Percentiles rank a stretch among this genome's conserved stretches.
Conservation (phyloP, 495 filamentous ascomycete genomes). For the Neurospora sp. region DNA sequence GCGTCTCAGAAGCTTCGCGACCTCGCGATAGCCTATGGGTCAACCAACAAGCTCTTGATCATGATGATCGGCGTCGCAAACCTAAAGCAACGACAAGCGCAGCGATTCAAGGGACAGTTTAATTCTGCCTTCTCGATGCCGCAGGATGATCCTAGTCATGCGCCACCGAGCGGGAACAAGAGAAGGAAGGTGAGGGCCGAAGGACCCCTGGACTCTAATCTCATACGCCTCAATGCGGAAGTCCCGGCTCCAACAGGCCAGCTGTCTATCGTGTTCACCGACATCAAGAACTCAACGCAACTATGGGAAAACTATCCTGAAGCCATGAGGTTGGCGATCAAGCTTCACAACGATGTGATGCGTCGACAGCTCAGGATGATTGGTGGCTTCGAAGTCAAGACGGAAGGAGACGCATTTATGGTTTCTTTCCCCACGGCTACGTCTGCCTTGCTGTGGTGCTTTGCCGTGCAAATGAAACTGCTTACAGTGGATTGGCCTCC, state of each 20-base stretch:
- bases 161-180: conserved; percentile 46
- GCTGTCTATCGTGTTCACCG: conserved; percentile 90
- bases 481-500: conserved; percentile 86
- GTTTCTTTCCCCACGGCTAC: conserved; percentile 95
- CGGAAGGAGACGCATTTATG: conserved; percentile 99
- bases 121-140: conserved; percentile 68
- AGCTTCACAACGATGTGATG: conserved; percentile 92
- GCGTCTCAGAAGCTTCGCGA: conserved; percentile 94
- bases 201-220: conserved; percentile 62
- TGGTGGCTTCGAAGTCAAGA: conserved; percentile 98
- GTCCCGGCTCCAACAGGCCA: conserved; percentile 85
- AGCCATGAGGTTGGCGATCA: conserved; percentile 92
- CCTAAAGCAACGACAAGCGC: conserved; percentile 66
- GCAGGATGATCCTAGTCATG: conserved; percentile 54
- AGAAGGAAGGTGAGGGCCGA: conserved; percentile 59
- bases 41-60: conserved; percentile 92
- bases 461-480: conserved; percentile 81
- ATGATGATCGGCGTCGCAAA: conserved; percentile 93
- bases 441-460: conserved; percentile 87
- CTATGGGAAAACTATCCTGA: conserved; percentile 95
- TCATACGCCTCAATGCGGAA: conserved; percentile 75
- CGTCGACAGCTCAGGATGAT: conserved; percentile 86
- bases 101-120: conserved; percentile 58
- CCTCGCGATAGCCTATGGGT: conserved; percentile 89
- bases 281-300: conserved; percentile 96